Conservation (phyloP, 805 yeast species). For the Ogataea polymorpha region DNA sequence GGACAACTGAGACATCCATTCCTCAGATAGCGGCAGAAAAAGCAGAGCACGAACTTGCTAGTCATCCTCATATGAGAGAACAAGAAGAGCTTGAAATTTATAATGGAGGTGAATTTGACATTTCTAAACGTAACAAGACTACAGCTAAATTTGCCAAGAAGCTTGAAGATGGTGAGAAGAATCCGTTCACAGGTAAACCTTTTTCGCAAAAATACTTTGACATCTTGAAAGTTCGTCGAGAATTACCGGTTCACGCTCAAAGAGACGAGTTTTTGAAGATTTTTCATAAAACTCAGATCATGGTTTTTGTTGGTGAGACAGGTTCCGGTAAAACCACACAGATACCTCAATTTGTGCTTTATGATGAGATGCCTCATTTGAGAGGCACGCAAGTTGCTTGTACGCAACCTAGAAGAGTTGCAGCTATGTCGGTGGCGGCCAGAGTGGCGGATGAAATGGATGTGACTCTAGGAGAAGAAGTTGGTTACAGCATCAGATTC, state of each 20-base stretch:
- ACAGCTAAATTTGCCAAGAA: slow-evolving; percentile 59
- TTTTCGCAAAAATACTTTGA: slow-evolving; percentile 69
- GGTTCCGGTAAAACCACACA: slow-evolving; percentile 99
- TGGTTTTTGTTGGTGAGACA: slow-evolving; percentile 98
- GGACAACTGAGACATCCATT: slow-evolving; percentile 45
- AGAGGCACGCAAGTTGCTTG: slow-evolving; percentile 86
- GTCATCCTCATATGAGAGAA: slow-evolving; percentile 44
- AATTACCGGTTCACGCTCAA: slow-evolving; percentile 92
- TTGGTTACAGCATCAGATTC: slow-evolving; percentile 92
- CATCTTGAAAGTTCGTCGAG: slow-evolving; percentile 75
- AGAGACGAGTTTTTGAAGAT: slow-evolving; percentile 81
- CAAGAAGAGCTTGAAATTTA: slow-evolving; percentile 45
- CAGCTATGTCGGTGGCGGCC: slow-evolving; percentile 97
- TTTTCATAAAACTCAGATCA: slow-evolving; percentile 84
- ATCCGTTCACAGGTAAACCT: slow-evolving; percentile 75
- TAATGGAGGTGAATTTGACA: slow-evolving; percentile 63
- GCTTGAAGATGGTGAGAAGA: slow-evolving; percentile 55
- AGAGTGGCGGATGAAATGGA: slow-evolving; percentile 98
- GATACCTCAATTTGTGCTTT: slow-evolving; percentile 92
- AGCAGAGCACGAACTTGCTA: slow-evolving; percentile 52
- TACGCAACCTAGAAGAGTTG: slow-evolving; percentile 96
- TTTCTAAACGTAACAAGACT: slow-evolving; percentile 57
- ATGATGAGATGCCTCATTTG: slow-evolving; percentile 89
- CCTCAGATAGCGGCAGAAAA: slow-evolving; percentile 67
- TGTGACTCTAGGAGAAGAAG: slow-evolving; percentile 87